Base-by-base conservation (phyloP, 2,329 filamentous ascomycete genomes). In the Penicillium sp. region DNA sequence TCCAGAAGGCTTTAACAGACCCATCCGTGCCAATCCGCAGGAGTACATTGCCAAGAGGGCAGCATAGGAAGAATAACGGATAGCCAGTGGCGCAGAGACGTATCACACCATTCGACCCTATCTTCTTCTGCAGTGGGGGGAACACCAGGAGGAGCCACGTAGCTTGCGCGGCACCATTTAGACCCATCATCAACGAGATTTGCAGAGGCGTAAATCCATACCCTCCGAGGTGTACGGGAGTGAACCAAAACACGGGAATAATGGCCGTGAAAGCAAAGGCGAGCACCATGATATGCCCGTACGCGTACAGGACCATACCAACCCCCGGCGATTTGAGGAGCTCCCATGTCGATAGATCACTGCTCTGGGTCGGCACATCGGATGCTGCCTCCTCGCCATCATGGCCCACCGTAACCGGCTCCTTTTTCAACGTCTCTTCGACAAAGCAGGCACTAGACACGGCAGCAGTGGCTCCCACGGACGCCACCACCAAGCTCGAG, bases 251-350 rank as follows among this genome's bases (percentile, higher is more conserved):
- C 1, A 92, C 80, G 0, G 88, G 86, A 1, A 82, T 67, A 38
- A 91, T 77, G 53, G 88, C 87, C 0, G 89, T 92, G 70, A 87
- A 92, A 1, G 84, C 80, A 58, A 88, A 85, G 0, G 84, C 88
- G 4, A 92, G 80, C 3, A 90, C 70, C 80, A 86, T 86, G 39
- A 85, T 78, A 66, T 89, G 83, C 2, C 78, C 80, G 68, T 87
- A 90, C 39, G 86, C 76, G 66, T 82, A 83, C 3, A 93, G 76
- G 1, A 89, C 87, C 27, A 80, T 76, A n/a, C 72, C 73, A 1
- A 93, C 87, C 10, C 86, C 86, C 0, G 87, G 87, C 0, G 81
- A 73, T 38, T 77, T 80, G 53, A 91, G 52, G 12, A 93, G 78
- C 45, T 82, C 72, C 60, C 52, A 18, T 15, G 61, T 59, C 2